phyloP scores from a whole-genome alignment of 106 monocot genomes.

The Dendrobium officinale region DNA sequence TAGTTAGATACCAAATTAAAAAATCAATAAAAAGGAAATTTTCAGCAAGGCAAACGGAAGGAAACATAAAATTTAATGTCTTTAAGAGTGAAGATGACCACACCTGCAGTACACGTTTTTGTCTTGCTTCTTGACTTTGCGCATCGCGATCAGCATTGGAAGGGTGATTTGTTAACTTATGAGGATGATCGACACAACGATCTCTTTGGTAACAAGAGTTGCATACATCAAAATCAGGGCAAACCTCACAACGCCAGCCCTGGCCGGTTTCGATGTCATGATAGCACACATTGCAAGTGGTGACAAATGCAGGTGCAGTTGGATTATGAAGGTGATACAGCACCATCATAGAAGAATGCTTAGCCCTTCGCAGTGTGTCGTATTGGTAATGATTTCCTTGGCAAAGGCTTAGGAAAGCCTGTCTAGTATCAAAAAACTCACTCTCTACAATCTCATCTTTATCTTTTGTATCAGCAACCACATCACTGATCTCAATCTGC shows the following conservation, averaged over 20 bases:
- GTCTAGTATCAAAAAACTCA: constrained; percentile 93
- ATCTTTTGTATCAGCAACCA: constrained; percentile 80
- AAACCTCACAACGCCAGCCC: constrained; percentile 88
- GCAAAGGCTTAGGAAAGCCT: constrained; percentile 92
- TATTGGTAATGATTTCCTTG: constrained; percentile 99
- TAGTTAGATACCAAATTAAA: not conserved
- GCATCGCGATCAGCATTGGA: constrained; percentile 70
- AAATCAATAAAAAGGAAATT: not conserved
- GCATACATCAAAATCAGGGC: constrained; percentile 96
- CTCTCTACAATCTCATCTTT: constrained; percentile 91
- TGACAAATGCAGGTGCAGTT: constrained; percentile 94
- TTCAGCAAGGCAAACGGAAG: not conserved
- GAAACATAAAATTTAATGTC: no score
- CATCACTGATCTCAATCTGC: constrained; percentile 72
- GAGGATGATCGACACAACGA: constrained; percentile 72
- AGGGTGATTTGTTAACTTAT: constrained; percentile 80
- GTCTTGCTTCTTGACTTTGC: constrained; percentile 88
- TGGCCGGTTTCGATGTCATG: constrained; percentile 91
- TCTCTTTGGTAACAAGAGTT: constrained; percentile 73
- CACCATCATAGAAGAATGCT: constrained; percentile 99
- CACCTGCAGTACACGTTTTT: constrained; percentile 85
- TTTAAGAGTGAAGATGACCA: not conserved
- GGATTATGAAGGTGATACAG: constrained; percentile 97
- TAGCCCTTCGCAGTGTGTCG: constrained; percentile 90
- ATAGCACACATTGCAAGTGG: constrained; percentile 75